A percentile compares a stretch with the other conserved stretches of the same genome.
These are phyloP conservation scores for Lanmaoa rubissima DNA, from an alignment of 768 basidiomycete species.

Conservation along the genomic window DNA sequence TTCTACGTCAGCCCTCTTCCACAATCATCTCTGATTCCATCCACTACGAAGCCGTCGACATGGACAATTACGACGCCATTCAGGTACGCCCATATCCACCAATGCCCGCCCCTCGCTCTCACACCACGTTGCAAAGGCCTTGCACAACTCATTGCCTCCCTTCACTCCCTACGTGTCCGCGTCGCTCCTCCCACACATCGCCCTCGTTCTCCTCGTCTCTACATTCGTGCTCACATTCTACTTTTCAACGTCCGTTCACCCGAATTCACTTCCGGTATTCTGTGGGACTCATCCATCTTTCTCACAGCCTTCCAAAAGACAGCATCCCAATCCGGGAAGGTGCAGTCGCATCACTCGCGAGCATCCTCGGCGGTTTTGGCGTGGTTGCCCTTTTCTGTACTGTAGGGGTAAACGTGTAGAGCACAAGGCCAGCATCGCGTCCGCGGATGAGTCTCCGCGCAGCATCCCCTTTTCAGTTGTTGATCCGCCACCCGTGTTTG, in stretches of 20 bases:
- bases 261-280: neutral
- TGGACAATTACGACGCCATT: constrained; percentile 55
- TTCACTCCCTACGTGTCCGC: constrained; percentile 74
- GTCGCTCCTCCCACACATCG: constrained; percentile 66
- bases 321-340: constrained; percentile 65
- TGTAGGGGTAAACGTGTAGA: constrained; percentile 31
- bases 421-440: constrained; percentile 12
- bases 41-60: constrained; percentile 24
- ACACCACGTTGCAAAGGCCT: constrained; percentile 39
- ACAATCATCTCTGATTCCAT: neutral
- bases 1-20: constrained; percentile 40
- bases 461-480: constrained; percentile 48
- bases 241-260: constrained; percentile 70
- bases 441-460: neutral
- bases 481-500: constrained; percentile 80
- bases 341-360: constrained; percentile 68
- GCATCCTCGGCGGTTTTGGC: constrained; percentile 82
- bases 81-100: constrained; percentile 42
- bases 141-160: constrained; percentile 64
- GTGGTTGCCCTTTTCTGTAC: constrained; percentile 76
- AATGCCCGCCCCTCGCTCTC: neutral
- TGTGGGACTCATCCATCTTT: constrained; percentile 6
- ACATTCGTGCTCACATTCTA: constrained; percentile 90
- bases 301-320: constrained; percentile 70
- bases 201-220: constrained; percentile 64